Evolutionary conservation across 1,284 basidiomycete genomes (phyloP).

Genomic region (Irpex sp.): DNA sequence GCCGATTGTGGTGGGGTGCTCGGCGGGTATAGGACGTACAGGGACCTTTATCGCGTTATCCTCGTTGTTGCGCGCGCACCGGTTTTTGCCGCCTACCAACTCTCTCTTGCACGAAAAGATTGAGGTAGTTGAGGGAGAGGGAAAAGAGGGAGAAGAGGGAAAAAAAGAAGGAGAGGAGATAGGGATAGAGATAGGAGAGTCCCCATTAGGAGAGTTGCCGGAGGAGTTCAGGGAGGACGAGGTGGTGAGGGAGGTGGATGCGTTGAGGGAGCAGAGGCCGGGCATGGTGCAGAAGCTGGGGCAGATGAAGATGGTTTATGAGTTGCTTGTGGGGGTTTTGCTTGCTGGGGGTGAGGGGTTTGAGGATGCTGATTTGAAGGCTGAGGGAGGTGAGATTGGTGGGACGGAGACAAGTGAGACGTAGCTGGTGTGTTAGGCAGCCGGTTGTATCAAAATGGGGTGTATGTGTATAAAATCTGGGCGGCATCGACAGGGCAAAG

Average conservation of each 20-base stretch:
- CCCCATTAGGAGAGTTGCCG: slow-evolving; percentile 57
- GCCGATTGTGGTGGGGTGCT: slow-evolving; percentile 82
- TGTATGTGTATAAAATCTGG: no score
- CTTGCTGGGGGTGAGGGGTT: not conserved
- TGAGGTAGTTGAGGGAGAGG: no score
- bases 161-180: no score
- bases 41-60: slow-evolving; percentile 83
- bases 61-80: slow-evolving; percentile 62
- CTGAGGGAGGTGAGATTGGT: no score
- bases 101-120: slow-evolving; percentile 19
- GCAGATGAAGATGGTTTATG: slow-evolving; percentile 68
- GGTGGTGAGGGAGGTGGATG: slow-evolving; percentile 73
- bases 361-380: no score
- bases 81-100: slow-evolving; percentile 38
- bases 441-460: no score
- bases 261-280: slow-evolving; percentile 73
- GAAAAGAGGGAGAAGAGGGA: no score
- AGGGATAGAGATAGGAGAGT: slow-evolving; percentile 31
- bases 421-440: no score
- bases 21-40: slow-evolving; percentile 88
- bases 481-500: no score
- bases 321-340: slow-evolving; percentile 39
- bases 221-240: slow-evolving; percentile 49
- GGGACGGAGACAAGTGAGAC: no score
- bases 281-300: slow-evolving; percentile 77